A percentile compares a stretch with the other conserved stretches of the same genome.
These are phyloP conservation scores for Zymoseptoria crescenta DNA, from an alignment of 2,329 filamentous ascomycete genomes.

Conservation along the genomic window DNA sequence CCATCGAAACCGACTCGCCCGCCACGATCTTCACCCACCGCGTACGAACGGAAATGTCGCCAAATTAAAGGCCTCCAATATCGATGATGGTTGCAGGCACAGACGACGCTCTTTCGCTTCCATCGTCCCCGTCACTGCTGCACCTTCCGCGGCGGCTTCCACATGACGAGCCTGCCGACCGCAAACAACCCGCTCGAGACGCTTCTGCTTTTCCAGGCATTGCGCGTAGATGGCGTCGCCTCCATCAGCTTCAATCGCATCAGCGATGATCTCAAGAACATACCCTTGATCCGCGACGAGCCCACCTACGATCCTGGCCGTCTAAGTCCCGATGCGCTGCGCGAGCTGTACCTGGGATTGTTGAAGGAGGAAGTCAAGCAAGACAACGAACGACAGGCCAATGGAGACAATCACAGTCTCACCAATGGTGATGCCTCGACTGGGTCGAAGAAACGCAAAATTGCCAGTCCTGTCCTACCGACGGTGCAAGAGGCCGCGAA, in stretches of 20 bases:
- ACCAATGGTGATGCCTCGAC: slow-evolving; percentile 43
- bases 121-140: neutral
- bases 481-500: slow-evolving; percentile 59
- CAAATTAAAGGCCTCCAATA: neutral
- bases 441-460: slow-evolving; percentile 65
- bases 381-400: slow-evolving; percentile 26
- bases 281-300: slow-evolving; percentile 63
- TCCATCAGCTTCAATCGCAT: slow-evolving; percentile 60
- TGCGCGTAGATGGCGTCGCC: slow-evolving; percentile 60
- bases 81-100: neutral
- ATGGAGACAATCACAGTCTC: slow-evolving; percentile 16
- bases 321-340: slow-evolving; percentile 68
- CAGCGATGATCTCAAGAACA: slow-evolving; percentile 65
- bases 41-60: neutral
- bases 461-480: slow-evolving; percentile 55
- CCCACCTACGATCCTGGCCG: slow-evolving; percentile 64
- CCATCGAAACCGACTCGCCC: neutral
- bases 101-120: neutral
- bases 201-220: slow-evolving; percentile 73
- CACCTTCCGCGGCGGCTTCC: neutral
- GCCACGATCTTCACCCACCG: neutral
- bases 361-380: slow-evolving; percentile 62
- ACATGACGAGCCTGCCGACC: slow-evolving; percentile 22
- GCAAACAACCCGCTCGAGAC: slow-evolving; percentile 79
- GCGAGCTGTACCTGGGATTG: slow-evolving; percentile 68